Evolutionary conservation across 2,329 filamentous ascomycete species (phyloP), one percentile per base, ranked within the genome.

Genomic region (Fusarium palustre): DNA sequence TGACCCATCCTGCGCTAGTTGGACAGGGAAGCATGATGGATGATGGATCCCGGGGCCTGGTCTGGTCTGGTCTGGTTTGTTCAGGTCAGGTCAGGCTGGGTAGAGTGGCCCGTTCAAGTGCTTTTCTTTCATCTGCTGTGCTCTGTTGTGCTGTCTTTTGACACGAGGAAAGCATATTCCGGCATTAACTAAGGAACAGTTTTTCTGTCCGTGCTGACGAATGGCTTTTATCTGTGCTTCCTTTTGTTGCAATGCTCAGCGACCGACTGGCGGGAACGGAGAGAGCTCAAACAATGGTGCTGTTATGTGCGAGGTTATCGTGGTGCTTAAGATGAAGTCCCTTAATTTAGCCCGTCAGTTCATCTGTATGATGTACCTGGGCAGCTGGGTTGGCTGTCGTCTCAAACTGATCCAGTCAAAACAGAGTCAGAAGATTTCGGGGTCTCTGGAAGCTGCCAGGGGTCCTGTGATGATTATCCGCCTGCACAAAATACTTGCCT

Each of bases 1-100:
- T 75, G 73, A 55, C 55, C 72, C 62, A 67, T 60, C 62, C 64
- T 70, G 66, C 75, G 76, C 76, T 78, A 77, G 48, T 41, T 52
- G n/a, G 34, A 52, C 48, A 52, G 48, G 48, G 48, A 52, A 52
- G 34, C 25, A 52, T 52, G 33, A 39, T 50, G 48, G 70, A 70
- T 25, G 73, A 71, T 67, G 75, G 75, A 64, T 33, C 64, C 59
- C 56, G 55, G 53, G 55, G 46, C 48, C 49, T 50, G 48, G 33
- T 28, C 24, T 25, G 24, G 33, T 39, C 47, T 50, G 31, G 47
- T 49, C 18, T 50, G 47, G 47, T 39, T 25, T 43, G 41, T 16
- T 20, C 42, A 20, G 18, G 28, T 45, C 25, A n/a, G 42, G 24
- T 45, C 42, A n/a, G 42, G 42, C 30, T 30, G 48, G 41, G 57